These are phyloP conservation scores for Xanthoceras sorbifolium DNA, from an alignment of 345 rosid species.

Conservation along the genomic window DNA sequence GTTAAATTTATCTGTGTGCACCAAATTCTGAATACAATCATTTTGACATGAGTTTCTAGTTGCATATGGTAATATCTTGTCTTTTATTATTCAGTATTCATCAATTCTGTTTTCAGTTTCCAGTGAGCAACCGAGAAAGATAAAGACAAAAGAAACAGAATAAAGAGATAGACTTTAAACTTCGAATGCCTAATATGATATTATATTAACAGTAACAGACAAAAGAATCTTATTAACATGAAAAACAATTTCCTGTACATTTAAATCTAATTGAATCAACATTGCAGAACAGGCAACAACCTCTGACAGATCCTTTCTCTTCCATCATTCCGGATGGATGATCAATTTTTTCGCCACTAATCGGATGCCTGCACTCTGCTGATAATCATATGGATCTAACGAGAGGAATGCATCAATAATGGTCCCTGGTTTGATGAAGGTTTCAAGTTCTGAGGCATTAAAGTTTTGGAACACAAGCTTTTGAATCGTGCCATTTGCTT, in stretches of 20 bases:
- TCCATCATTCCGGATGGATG: conserved; percentile 34
- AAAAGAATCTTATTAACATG: background rate
- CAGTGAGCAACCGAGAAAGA: no score
- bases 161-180: no score
- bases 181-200: background rate
- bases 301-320: background rate
- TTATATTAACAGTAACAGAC: background rate
- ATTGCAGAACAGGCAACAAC: background rate
- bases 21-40: no score
- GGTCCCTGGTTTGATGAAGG: conserved; percentile 45
- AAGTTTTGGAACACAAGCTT: conserved; percentile 54
- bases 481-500: conserved; percentile 49
- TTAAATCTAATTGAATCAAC: background rate
- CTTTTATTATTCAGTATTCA: no score
- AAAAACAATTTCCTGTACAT: background rate
- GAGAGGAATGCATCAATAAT: conserved; percentile 66
- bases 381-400: conserved; percentile 73
- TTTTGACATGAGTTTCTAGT: no score
- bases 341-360: conserved; percentile 62
- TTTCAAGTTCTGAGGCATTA: conserved; percentile 50
- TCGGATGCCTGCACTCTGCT: conserved; percentile 71
- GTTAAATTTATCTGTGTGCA: no score
- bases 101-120: no score
- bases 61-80: no score
- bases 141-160: no score